These are phyloP conservation scores for Boletus sp. DNA, from an alignment of 768 basidiomycete species.

Conservation along the genomic window DNA sequence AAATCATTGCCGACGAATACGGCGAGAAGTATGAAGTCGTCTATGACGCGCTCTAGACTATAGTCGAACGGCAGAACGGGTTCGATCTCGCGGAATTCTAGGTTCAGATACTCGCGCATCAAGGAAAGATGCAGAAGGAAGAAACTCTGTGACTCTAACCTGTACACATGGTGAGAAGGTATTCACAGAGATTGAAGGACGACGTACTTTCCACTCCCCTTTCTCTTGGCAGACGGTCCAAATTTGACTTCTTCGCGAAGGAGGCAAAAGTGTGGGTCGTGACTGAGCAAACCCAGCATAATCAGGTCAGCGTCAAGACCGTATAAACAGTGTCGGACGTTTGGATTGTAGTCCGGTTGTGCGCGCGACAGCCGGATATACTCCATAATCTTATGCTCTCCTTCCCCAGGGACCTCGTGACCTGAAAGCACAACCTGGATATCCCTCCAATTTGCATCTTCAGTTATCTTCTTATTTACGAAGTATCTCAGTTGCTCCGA, in stretches of 20 bases:
- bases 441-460: slow-evolving; percentile 93
- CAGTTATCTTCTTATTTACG: slow-evolving; percentile 95
- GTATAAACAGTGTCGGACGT: slow-evolving; percentile 96
- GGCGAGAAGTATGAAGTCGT: slow-evolving; percentile 95
- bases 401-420: slow-evolving; percentile 98
- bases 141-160: slow-evolving; percentile 82
- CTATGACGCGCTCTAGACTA: slow-evolving; percentile 90
- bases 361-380: slow-evolving; percentile 94
- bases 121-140: slow-evolving; percentile 93
- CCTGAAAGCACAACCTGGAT: slow-evolving; percentile 93
- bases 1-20: slow-evolving; percentile 99
- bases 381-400: slow-evolving; percentile 99
- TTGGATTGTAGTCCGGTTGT: slow-evolving; percentile 94
- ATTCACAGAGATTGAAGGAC: not conserved
- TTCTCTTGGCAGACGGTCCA: slow-evolving; percentile 76
- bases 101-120: slow-evolving; percentile 95
- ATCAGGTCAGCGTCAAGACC: slow-evolving; percentile 98
- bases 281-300: slow-evolving; percentile 95
- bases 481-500: slow-evolving; percentile 94
- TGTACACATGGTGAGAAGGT: slow-evolving; percentile 22
- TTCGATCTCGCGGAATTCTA: slow-evolving; percentile 83
- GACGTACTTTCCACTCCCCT: slow-evolving; percentile 54
- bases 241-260: slow-evolving; percentile 98
- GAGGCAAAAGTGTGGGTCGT: slow-evolving; percentile 98
- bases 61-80: slow-evolving; percentile 74